Percentiles rank a stretch among this genome's conserved stretches.
These are phyloP conservation scores for Stellera chamaejasme DNA, from an alignment of 345 rosid species.

Conservation along the genomic window DNA sequence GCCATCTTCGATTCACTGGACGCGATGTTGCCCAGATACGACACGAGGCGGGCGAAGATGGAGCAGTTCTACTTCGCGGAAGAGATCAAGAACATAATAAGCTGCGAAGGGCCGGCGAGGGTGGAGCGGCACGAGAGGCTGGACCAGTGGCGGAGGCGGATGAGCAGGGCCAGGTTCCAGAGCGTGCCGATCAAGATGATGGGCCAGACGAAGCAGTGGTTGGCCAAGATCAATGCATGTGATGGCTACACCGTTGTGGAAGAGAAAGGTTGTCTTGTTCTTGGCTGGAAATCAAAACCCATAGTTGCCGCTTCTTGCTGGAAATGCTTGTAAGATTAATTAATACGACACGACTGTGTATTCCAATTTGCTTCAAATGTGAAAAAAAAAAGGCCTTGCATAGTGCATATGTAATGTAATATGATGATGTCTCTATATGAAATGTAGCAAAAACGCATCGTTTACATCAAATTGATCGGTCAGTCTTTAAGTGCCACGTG, in stretches of 20 bases:
- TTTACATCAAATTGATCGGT: background rate
- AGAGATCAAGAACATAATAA: conserved; percentile 59
- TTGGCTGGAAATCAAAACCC: conserved; percentile 52
- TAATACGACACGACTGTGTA: too few species aligned
- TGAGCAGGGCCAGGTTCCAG: conserved; percentile 52
- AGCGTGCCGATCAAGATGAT: conserved; percentile 25
- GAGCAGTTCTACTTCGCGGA: conserved; percentile 51
- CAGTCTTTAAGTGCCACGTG: conserved; percentile 19
- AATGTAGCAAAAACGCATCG: background rate
- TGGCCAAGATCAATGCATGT: conserved; percentile 23
- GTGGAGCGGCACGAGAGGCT: conserved; percentile 48
- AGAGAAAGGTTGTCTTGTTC: conserved; percentile 49
- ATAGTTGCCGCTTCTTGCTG: conserved; percentile 48
- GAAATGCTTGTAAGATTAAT: conserved; percentile 27
- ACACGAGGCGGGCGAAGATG: conserved; percentile 41
- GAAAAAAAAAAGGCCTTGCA: background rate
- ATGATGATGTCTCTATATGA: too few species aligned
- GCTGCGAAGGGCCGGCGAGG: conserved; percentile 44
- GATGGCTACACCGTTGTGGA: conserved; percentile 36
- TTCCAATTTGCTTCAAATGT: background rate
- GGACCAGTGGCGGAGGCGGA: conserved; percentile 50
- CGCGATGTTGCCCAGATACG: conserved; percentile 46
- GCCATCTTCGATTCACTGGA: conserved; percentile 51
- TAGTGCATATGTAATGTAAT: too few species aligned
- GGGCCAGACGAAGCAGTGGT: conserved; percentile 35